Evolutionary conservation across 1,139 yeast species (phyloP).

Genomic region (Wickerhamomyces sp.): DNA sequence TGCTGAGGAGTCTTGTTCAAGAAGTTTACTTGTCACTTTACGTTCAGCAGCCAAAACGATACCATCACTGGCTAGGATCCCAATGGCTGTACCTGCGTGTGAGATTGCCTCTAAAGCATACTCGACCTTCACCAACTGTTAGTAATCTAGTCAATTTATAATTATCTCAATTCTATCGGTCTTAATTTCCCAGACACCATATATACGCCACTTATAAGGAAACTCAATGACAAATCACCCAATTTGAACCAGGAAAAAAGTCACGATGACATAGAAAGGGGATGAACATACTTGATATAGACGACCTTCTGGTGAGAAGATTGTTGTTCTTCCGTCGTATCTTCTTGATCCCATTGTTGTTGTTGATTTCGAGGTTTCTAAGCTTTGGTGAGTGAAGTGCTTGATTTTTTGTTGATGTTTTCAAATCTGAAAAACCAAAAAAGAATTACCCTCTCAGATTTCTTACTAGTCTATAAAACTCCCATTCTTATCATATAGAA

Average conservation of each 20-base stretch:
- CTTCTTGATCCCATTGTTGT: conserved; percentile 47
- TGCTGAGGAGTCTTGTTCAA: conserved; percentile 90
- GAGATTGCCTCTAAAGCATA: conserved; percentile 97
- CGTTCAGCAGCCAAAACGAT: conserved; percentile 95
- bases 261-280: too few relatives aligned
- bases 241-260: not conserved
- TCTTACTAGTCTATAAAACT: not conserved
- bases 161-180: not conserved
- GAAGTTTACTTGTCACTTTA: conserved; percentile 84
- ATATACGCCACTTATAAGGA: not conserved
- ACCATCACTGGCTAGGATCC: conserved; percentile 87
- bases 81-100: conserved; percentile 97
- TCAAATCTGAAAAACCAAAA: not conserved
- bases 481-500: too few relatives aligned
- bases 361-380: not conserved
- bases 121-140: conserved; percentile 49
- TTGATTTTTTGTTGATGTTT: not conserved
- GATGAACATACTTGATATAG: conserved; percentile 64
- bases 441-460: not conserved
- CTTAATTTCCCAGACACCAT: not conserved
- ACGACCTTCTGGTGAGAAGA: conserved; percentile 98
- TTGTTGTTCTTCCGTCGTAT: conserved; percentile 97
- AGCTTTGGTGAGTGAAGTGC: not conserved
- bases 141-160: not conserved
- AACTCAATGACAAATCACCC: not conserved